These are phyloP conservation scores for Arachnopeziza araneosa DNA, from an alignment of 2,329 filamentous ascomycete genomes.

Conservation along the genomic window DNA sequence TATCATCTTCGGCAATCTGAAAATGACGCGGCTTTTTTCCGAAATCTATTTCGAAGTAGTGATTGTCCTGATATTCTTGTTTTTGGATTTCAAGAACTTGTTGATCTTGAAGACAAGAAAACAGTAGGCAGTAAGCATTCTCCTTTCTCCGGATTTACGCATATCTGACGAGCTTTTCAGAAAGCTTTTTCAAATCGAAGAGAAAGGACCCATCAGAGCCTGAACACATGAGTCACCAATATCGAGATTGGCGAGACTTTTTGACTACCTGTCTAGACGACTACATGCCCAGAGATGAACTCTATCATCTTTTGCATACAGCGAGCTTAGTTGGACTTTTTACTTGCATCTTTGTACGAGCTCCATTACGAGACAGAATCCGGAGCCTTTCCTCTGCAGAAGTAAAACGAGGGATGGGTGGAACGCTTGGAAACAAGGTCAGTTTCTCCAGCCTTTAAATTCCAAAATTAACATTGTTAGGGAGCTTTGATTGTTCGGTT, in stretches of 20 bases:
- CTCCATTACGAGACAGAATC: conserved; percentile 69
- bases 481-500: conserved; percentile 91
- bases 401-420: conserved; percentile 94
- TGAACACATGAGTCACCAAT: conserved; percentile 95
- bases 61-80: conserved; percentile 82
- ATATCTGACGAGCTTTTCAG: conserved; percentile 36
- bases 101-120: conserved; percentile 95
- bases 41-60: conserved; percentile 69
- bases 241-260: conserved; percentile 93
- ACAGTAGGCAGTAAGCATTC: conserved; percentile 70
- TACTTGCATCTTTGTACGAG: conserved; percentile 90
- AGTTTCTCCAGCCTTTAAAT: neutral
- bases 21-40: conserved; percentile 71
- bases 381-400: conserved; percentile 73
- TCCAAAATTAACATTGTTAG: conserved; percentile 33
- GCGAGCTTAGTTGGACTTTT: conserved; percentile 90
- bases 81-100: conserved; percentile 97
- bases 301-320: conserved; percentile 83
- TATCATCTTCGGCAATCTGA: conserved; percentile 67
- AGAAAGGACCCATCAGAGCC: conserved; percentile 73
- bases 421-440: conserved; percentile 87
- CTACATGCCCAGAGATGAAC: conserved; percentile 67
- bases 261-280: conserved; percentile 78
- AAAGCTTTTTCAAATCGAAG: conserved; percentile 85
- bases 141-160: neutral